phyloP scores from a whole-genome alignment of 2,329 filamentous ascomycete species.

The Talaromyces sp. region DNA sequence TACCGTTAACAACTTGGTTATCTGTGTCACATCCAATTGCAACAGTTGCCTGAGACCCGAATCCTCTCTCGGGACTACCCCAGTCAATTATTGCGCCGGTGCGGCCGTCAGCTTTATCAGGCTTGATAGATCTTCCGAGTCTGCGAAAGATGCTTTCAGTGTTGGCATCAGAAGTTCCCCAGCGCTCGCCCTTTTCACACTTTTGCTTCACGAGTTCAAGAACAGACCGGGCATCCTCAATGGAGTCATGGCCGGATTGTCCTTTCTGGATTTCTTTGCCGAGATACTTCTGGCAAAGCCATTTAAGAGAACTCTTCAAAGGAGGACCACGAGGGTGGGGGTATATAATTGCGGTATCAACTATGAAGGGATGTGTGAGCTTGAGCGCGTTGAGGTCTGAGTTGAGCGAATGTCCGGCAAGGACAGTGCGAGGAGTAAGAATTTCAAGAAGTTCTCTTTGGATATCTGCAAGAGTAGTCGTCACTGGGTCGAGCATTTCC shows the following conservation, averaged over 20 bases:
- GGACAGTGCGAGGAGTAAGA: slow-evolving; percentile 47
- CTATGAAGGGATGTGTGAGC: slow-evolving; percentile 84
- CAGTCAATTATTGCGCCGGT: slow-evolving; percentile 72
- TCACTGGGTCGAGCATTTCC: slow-evolving; percentile 74
- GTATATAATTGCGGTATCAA: slow-evolving; percentile 86
- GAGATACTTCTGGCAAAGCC: slow-evolving; percentile 79
- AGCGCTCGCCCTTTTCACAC: slow-evolving; percentile 83
- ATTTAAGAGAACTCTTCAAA: slow-evolving; percentile 86
- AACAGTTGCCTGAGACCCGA: slow-evolving; percentile 52
- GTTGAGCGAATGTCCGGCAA: slow-evolving; percentile 45
- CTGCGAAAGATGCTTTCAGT: slow-evolving; percentile 88
- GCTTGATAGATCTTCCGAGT: slow-evolving; percentile 53
- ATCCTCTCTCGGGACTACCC: slow-evolving; percentile 67
- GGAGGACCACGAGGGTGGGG: slow-evolving; percentile 86
- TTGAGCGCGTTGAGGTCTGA: slow-evolving; percentile 69
- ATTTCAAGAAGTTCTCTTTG: slow-evolving; percentile 70
- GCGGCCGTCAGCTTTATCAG: slow-evolving; percentile 33
- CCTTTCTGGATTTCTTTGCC: slow-evolving; percentile 83
- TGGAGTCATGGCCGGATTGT: slow-evolving; percentile 74
- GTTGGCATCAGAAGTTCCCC: slow-evolving; percentile 73
- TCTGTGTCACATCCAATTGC: slow-evolving; percentile 55
- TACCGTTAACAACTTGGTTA: slow-evolving; percentile 51
- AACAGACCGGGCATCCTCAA: slow-evolving; percentile 87
- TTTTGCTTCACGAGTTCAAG: slow-evolving; percentile 93
- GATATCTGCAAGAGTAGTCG: slow-evolving; percentile 76